phyloP scores from a whole-genome alignment of 306 rosid species.

The Comarum palustre region DNA sequence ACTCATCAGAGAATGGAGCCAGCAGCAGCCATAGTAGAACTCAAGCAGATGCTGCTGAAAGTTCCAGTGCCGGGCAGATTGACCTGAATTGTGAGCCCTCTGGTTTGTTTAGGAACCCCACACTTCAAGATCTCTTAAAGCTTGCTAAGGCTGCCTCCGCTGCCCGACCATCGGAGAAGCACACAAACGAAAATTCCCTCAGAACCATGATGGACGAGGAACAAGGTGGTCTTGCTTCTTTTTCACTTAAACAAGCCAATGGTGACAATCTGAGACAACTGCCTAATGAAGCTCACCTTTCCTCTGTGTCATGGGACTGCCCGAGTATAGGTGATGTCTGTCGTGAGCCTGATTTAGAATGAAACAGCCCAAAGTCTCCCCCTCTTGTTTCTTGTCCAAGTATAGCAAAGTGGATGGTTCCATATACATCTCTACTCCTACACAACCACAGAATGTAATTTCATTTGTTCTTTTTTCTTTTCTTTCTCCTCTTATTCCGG shows the following conservation, averaged over 20 bases:
- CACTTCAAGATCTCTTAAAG: slow-evolving; percentile 27
- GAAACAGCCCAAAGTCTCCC: slow-evolving; percentile 25
- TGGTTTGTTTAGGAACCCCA: not conserved
- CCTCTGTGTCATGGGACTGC: slow-evolving; percentile 41
- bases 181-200: slow-evolving; percentile 36
- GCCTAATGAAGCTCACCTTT: slow-evolving; percentile 38
- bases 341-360: slow-evolving; percentile 38
- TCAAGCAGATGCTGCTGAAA: slow-evolving; percentile 44
- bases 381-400: not conserved
- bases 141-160: slow-evolving; percentile 38
- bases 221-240: slow-evolving; percentile 35
- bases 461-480: slow-evolving; percentile 15
- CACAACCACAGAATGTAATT: slow-evolving; percentile 25
- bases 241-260: slow-evolving; percentile 33
- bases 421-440: slow-evolving; percentile 9
- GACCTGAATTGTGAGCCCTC: slow-evolving; percentile 58
- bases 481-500: not conserved
- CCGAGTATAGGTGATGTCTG: slow-evolving; percentile 39
- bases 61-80: slow-evolving; percentile 52
- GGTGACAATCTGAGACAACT: slow-evolving; percentile 41
- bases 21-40: slow-evolving; percentile 28
- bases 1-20: slow-evolving; percentile 35
- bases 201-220: slow-evolving; percentile 32
- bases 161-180: slow-evolving; percentile 30
- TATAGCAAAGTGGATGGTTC: slow-evolving; percentile 10